These are phyloP conservation scores for Biscutella auriculata DNA, from an alignment of 441 rosid species.

Conservation along the genomic window DNA sequence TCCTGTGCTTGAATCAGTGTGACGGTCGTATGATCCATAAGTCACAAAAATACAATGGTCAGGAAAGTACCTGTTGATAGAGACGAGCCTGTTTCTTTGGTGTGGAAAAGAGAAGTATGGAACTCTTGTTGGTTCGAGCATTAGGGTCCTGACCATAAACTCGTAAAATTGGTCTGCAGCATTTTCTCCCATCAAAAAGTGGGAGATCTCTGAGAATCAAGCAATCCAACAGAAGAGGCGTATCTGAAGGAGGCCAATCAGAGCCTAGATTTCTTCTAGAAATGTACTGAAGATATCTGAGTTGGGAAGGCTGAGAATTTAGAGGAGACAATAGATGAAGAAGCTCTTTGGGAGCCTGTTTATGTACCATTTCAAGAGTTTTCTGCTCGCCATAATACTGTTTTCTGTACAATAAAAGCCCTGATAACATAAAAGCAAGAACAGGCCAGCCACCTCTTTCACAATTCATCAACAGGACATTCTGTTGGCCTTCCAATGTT, in stretches of 20 bases:
- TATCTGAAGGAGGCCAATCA: conserved; percentile 91
- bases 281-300: conserved; percentile 92
- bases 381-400: conserved; percentile 88
- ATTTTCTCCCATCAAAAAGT: conserved; percentile 49
- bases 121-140: conserved; percentile 58
- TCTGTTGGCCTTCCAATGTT: too few relatives aligned
- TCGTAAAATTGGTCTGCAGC: conserved; percentile 72
- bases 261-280: conserved; percentile 72
- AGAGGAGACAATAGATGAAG: conserved; percentile 63
- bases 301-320: conserved; percentile 83
- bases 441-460: conserved; percentile 83
- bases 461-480: too few relatives aligned
- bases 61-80: conserved; percentile 45
- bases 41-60: conserved; percentile 12
- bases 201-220: conserved; percentile 74
- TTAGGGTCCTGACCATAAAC: conserved; percentile 79
- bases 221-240: conserved; percentile 73
- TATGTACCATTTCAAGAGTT: conserved; percentile 92
- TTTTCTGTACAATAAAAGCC: conserved; percentile 64
- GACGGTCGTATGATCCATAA: not conserved
- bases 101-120: conserved; percentile 71
- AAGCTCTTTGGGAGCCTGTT: conserved; percentile 87
- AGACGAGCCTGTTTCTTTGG: conserved; percentile 44
- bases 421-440: conserved; percentile 86
- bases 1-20: not conserved